phyloP scores from a whole-genome alignment of 1,284 basidiomycete species.

The Fomitiporia mediterranea region DNA sequence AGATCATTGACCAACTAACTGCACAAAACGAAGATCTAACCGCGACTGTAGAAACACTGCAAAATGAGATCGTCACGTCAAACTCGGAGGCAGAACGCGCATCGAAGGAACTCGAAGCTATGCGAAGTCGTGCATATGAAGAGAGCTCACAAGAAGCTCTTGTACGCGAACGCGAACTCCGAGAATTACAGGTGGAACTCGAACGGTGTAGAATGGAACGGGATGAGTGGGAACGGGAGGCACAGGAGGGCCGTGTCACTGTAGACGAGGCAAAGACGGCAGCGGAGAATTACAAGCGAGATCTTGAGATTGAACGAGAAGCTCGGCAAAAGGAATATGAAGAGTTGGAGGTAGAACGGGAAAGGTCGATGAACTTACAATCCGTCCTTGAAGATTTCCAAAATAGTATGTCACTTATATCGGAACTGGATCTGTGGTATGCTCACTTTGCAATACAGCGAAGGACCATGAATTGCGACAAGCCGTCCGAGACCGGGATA shows the following conservation, averaged over 20 bases:
- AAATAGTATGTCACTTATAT: constrained; percentile 52
- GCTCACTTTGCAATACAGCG: constrained; percentile 36
- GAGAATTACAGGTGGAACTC: constrained; percentile 76
- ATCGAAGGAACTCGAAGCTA: constrained; percentile 60
- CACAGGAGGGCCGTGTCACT: constrained; percentile 68
- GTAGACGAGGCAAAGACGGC: constrained; percentile 63
- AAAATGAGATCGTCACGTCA: constrained; percentile 70
- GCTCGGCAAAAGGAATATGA: constrained; percentile 47
- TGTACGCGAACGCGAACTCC: constrained; percentile 73
- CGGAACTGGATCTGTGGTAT: constrained; percentile 11
- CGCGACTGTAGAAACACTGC: constrained; percentile 67
- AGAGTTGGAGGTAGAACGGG: constrained; percentile 65
- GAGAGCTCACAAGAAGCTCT: constrained; percentile 67
- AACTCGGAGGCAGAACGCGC: constrained; percentile 70
- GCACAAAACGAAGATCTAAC: constrained; percentile 73
- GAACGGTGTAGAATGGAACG: constrained; percentile 80
- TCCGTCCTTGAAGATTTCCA: constrained; percentile 95
- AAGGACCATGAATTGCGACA: constrained; percentile 75
- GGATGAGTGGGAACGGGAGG: constrained; percentile 83
- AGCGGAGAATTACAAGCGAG: constrained; percentile 55
- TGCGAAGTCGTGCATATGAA: constrained; percentile 57
- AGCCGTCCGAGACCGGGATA: constrained; percentile 78
- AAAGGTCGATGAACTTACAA: constrained; percentile 82
- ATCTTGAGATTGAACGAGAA: constrained; percentile 61
- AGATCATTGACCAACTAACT: constrained; percentile 70